Evolutionary conservation across 139 green algal genomes (phyloP), one percentile per base, ranked within the genome.

Genomic region (Raphidocelis subcapitata): DNA sequence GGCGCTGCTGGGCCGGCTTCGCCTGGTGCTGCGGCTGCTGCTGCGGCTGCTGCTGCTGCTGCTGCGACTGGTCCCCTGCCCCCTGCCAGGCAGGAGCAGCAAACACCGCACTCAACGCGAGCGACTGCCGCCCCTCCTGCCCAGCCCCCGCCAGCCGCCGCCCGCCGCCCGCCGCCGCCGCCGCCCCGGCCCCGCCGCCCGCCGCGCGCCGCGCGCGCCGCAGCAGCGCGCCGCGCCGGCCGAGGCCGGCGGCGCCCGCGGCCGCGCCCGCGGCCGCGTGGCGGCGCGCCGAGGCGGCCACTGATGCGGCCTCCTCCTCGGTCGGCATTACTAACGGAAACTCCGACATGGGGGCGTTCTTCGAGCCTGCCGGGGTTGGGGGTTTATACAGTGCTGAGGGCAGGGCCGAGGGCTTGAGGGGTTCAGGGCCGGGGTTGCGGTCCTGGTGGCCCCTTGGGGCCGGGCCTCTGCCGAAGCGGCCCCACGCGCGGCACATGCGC

Each of bases 311-410:
- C n/a, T n/a, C n/a, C n/a, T n/a, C n/a, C n/a, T n/a, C n/a, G n/a
- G n/a, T n/a, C n/a, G n/a, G n/a, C n/a, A n/a, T n/a, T n/a, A n/a
- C n/a, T n/a, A n/a, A n/a, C n/a, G n/a, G n/a, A n/a, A n/a, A n/a
- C n/a, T n/a, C n/a, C n/a, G n/a, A n/a, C n/a, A n/a, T 33, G 44
- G 26, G 64, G 64, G 31, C 59, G 64, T 46, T 46, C 57, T 29
- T 44, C 44, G 28, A 70, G 59, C 64, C 64, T 70, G n/a, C 31
- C 44, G 44, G 14, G 41, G 18, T 1, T 36, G 56, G 28, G 10
- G 41, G 57, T 35, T 16, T 31, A 41, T 5, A 63, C 56, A 18
- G 28, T n/a, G 18, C 28, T 63, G 18, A 12, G n/a, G 14, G 12
- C 28, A 20, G 56, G 12, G 20, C 26, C 26, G 20, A 21, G 18